These are phyloP conservation scores for Penicillium argentinense DNA, from an alignment of 495 filamentous ascomycete species.

Conservation along the genomic window DNA sequence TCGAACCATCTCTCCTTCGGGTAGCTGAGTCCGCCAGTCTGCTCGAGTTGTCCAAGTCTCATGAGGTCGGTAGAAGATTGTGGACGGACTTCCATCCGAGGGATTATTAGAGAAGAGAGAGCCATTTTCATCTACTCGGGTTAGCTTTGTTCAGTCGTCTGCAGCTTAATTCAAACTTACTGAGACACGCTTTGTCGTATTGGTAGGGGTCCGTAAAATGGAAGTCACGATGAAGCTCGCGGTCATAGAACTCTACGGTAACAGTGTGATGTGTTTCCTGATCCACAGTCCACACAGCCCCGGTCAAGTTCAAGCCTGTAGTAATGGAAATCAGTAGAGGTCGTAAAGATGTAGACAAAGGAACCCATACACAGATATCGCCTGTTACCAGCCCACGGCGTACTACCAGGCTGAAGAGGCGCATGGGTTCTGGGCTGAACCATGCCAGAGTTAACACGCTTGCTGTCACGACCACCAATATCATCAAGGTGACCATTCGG, in stretches of 20 bases:
- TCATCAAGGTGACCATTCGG: constrained; percentile 52
- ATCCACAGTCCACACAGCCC: constrained; percentile 95
- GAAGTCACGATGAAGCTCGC: constrained; percentile 86
- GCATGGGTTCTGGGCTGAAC: constrained; percentile 73
- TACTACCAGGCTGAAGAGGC: constrained; percentile 89
- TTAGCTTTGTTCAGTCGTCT: constrained; percentile 17
- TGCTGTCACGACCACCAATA: constrained; percentile 49
- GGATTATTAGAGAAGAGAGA: constrained; percentile 83
- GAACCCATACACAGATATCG: constrained; percentile 73
- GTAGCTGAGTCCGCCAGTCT: constrained; percentile 87
- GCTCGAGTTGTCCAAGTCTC: constrained; percentile 91
- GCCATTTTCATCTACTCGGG: constrained; percentile 67
- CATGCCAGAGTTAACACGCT: constrained; percentile 58
- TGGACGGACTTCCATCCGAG: constrained; percentile 64
- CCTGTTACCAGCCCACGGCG: constrained; percentile 90
- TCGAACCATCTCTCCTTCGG: constrained; percentile 74
- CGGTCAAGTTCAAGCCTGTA: constrained; percentile 77
- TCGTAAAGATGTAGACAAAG: not conserved
- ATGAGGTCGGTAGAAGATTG: constrained; percentile 94
- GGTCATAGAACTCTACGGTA: constrained; percentile 96
- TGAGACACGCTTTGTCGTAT: constrained; percentile 93
- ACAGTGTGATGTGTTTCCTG: constrained; percentile 94
- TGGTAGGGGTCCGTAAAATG: constrained; percentile 93
- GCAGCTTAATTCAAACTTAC: constrained; percentile 30
- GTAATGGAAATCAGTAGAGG: constrained; percentile 24